Base-by-base conservation (phyloP, 2,329 filamentous ascomycete species). In the Ascomycota sp. region DNA sequence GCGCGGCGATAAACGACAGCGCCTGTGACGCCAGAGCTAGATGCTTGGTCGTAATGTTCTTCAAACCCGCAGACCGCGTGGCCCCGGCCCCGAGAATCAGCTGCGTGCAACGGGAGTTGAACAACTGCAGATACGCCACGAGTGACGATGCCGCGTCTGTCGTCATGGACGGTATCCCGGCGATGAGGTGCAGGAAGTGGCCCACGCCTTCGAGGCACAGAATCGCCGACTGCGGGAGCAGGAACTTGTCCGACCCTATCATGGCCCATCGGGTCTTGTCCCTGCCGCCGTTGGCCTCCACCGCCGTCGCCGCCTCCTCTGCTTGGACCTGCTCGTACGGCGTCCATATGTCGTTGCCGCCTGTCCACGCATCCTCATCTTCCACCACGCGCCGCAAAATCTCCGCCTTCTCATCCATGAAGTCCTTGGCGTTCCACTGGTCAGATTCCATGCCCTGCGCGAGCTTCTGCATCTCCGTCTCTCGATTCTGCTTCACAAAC, bases 31-130 rank as follows among this genome's bases (percentile, higher is more conserved):
- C 84, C 12, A 95, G 70, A 0, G 89, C 84, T 2, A 98, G 67
- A 54, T 98, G 86, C 45, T 89, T 89, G 0, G 89, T 92, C 0
- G 81, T 92, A 50, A 98, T 98, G 47, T 93, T 93, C 51, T 83
- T 92, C 13, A 98, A 61, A 0, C 86, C 86, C 1, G 84, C 89
- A 21, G 78, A 83, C 27, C 72, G 66, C 6, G 81, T 93, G 4
- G 89, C 89, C 5, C 89, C 89, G 2, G 89, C 89, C 1, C 89
- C 89, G 6, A 98, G 72, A 41, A 98, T 93, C 37, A 98, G 68
- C 50, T 98, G 89, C n/a, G 79, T 91, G 37, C 84, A 84, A 13
- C 89, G 76, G 2, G 83, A 93, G 53, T 98, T 93, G 64, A 95
- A 98, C 4, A 92, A 65, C 42, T 89, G 80, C 10, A 95, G 64